phyloP scores from a whole-genome alignment of 768 basidiomycete species.

The Hortiboletus flavorubellus region DNA sequence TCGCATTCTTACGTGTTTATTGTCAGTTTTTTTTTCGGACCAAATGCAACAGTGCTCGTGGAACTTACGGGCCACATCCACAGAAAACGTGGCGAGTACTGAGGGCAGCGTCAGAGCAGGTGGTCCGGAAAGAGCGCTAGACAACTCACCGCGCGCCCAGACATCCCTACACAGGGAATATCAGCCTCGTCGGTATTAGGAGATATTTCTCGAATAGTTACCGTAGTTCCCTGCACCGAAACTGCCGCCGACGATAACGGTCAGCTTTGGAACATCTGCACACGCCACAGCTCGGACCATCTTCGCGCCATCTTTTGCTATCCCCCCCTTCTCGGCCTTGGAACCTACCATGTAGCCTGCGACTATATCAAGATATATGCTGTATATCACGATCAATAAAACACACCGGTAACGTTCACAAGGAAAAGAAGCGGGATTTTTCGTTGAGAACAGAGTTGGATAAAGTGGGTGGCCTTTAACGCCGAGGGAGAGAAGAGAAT shows the following conservation, averaged over 20 bases:
- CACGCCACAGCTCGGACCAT: slow-evolving; percentile 96
- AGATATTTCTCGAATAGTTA: slow-evolving; percentile 25
- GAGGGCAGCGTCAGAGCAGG: slow-evolving; percentile 3
- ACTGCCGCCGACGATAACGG: slow-evolving; percentile 89
- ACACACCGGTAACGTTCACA: slow-evolving; percentile 85
- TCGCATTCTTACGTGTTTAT: slow-evolving; percentile 61
- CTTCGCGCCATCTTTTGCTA: slow-evolving; percentile 93
- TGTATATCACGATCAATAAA: neutral
- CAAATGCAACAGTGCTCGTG: neutral
- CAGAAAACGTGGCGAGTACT: slow-evolving; percentile 93
- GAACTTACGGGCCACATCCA: slow-evolving; percentile 95
- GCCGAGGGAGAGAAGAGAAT: slow-evolving; percentile 94
- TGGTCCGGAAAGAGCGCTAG: neutral
- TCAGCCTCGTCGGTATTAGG: slow-evolving; percentile 10
- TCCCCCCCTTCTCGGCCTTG: slow-evolving; percentile 91
- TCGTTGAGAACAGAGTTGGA: slow-evolving; percentile 89
- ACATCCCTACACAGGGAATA: slow-evolving; percentile 62
- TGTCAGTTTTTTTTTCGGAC: slow-evolving; percentile 7
- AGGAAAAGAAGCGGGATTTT: slow-evolving; percentile 88
- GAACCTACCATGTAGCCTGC: slow-evolving; percentile 94
- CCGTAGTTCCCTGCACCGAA: slow-evolving; percentile 97
- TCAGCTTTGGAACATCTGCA: slow-evolving; percentile 91
- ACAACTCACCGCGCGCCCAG: slow-evolving; percentile 78
- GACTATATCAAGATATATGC: slow-evolving; percentile 2
- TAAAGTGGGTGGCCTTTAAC: slow-evolving; percentile 92